A percentile compares a stretch with the other conserved stretches of the same genome.
phyloP scores from a whole-genome alignment of 1,139 yeast genomes.

The Sugiyamaella neomexicana region DNA sequence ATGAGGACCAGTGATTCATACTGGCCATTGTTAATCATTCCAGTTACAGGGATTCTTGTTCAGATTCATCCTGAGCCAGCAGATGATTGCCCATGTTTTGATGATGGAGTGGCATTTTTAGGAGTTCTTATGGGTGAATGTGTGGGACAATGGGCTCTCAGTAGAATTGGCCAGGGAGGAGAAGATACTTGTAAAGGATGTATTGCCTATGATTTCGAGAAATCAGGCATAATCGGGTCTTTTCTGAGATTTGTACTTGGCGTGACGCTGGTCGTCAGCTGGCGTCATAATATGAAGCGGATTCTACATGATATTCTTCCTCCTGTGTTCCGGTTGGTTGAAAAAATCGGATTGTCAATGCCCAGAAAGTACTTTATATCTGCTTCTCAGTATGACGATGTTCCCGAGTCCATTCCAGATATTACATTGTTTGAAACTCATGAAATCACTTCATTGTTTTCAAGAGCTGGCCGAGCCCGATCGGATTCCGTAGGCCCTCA shows the following conservation, averaged over 20 bases:
- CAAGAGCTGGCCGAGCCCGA: slow-evolving; percentile 35
- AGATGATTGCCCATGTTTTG: slow-evolving; percentile 95
- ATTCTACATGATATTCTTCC: slow-evolving; percentile 50
- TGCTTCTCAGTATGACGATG: slow-evolving; percentile 41
- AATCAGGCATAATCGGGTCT: slow-evolving; percentile 47
- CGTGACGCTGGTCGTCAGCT: slow-evolving; percentile 55
- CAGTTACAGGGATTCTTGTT: slow-evolving; percentile 39
- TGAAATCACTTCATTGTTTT: slow-evolving; percentile 37
- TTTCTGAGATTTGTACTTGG: slow-evolving; percentile 57
- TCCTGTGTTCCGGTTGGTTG: slow-evolving; percentile 42
- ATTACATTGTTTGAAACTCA: slow-evolving; percentile 38
- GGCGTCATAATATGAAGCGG: slow-evolving; percentile 72
- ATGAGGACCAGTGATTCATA: slow-evolving; percentile 18
- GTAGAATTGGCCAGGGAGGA: neutral
- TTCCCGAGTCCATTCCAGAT: slow-evolving; percentile 40
- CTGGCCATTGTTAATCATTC: slow-evolving; percentile 27
- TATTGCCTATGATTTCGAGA: slow-evolving; percentile 46
- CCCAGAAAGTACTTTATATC: slow-evolving; percentile 44
- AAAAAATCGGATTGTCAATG: slow-evolving; percentile 41
- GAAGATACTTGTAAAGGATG: slow-evolving; percentile 31
- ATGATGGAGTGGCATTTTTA: slow-evolving; percentile 89
- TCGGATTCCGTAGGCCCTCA: slow-evolving; percentile 48
- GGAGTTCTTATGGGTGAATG: slow-evolving; percentile 85
- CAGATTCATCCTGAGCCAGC: slow-evolving; percentile 81
- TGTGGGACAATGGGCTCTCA: slow-evolving; percentile 50